These are phyloP conservation scores for Tillandsia fasciculata DNA, from an alignment of 176 grass and related monocot genomes.

Conservation along the genomic window DNA sequence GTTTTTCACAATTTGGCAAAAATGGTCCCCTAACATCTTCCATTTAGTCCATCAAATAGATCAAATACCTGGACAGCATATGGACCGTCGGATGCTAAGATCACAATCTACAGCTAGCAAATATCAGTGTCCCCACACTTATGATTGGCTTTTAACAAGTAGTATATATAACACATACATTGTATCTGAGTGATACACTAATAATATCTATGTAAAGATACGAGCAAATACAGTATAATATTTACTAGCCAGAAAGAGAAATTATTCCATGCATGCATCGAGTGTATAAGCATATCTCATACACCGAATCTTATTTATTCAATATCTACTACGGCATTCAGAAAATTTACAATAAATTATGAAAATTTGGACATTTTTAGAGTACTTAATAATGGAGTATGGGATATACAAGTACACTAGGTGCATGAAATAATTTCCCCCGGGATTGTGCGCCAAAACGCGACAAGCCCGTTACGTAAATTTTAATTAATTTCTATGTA, in stretches of 20 bases:
- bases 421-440: no score
- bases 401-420: no score
- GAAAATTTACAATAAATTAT: no score
- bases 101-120: constrained; percentile 1
- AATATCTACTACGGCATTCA: no score
- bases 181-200: constrained; percentile 1
- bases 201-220: constrained; percentile 11
- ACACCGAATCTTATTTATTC: constrained; percentile 11
- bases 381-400: no score
- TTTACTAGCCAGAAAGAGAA: not conserved
- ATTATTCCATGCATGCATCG: not conserved
- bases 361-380: no score
- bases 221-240: constrained; percentile 13
- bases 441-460: no score
- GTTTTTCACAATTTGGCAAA: constrained; percentile 12
- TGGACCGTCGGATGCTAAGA: constrained; percentile 7
- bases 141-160: constrained; percentile 12
- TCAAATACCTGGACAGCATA: not conserved
- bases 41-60: constrained; percentile 6
- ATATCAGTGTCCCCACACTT: constrained; percentile 17
- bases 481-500: no score
- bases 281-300: not conserved
- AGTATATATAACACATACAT: not conserved
- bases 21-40: constrained; percentile 6
- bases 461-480: no score